These are phyloP conservation scores for Petrea volubilis DNA, from an alignment of 257 asterid species.

Conservation along the genomic window DNA sequence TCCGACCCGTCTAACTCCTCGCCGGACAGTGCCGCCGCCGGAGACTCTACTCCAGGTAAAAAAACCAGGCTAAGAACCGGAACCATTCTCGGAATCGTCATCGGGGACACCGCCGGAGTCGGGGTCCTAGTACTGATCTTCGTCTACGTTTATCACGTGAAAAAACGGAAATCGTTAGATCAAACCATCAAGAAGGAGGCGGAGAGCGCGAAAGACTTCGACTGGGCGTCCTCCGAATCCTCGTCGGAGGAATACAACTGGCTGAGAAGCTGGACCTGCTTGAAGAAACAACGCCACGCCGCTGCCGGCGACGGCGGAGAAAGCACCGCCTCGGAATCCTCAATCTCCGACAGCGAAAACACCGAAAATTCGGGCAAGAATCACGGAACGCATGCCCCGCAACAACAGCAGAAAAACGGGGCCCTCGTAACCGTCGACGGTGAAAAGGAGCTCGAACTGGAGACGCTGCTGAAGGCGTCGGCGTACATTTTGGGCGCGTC, in stretches of 20 bases:
- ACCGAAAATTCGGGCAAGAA: conserved; percentile 16
- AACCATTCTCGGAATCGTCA: conserved; percentile 67
- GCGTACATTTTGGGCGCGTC: conserved; percentile 91
- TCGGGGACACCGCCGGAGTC: conserved; percentile 71
- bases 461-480: conserved; percentile 85
- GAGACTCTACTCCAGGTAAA: conserved; percentile 2
- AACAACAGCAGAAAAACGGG: conserved; percentile 59
- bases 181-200: conserved; percentile 40
- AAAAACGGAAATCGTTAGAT: conserved; percentile 44
- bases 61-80: conserved; percentile 42
- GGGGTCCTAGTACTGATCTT: conserved; percentile 48
- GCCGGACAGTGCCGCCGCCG: conserved; percentile 28
- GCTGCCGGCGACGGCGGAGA: conserved; percentile 23
- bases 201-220: conserved; percentile 54
- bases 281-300: conserved; percentile 48
- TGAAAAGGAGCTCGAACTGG: conserved; percentile 76
- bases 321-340: conserved; percentile 45
- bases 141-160: conserved; percentile 46
- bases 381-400: conserved; percentile 16
- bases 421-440: conserved; percentile 82
- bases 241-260: conserved; percentile 66
- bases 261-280: conserved; percentile 76
- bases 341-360: conserved; percentile 38
- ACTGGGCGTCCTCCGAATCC: conserved; percentile 79
- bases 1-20: conserved; percentile 44